Evolutionary conservation across 768 basidiomycete species (phyloP).

Genomic region (Suillus variegatus): DNA sequence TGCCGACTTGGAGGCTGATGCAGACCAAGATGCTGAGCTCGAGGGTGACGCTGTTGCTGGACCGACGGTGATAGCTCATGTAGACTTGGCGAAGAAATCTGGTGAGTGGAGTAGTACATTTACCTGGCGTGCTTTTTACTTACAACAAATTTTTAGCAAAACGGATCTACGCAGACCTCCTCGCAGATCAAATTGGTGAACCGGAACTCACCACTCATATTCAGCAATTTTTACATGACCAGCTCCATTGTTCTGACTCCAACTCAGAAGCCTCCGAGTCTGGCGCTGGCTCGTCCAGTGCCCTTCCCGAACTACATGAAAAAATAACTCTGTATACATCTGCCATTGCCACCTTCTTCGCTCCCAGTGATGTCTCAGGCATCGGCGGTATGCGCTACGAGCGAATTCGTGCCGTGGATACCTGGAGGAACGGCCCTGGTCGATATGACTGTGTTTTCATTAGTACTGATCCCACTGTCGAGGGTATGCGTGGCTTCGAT

Average conservation of each 20-base stretch:
- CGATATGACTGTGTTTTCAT: slow-evolving; percentile 34
- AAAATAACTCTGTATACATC: slow-evolving; percentile 2
- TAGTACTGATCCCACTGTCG: slow-evolving; percentile 12
- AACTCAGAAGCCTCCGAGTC: background rate
- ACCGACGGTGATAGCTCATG: slow-evolving; percentile 11
- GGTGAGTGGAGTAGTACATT: too few species aligned
- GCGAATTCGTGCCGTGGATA: slow-evolving; percentile 22
- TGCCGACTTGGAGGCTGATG: too few species aligned
- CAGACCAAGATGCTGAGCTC: too few species aligned
- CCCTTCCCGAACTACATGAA: slow-evolving; percentile 14
- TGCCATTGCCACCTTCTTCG: slow-evolving; percentile 10
- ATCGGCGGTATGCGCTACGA: slow-evolving; percentile 28
- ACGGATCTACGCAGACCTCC: background rate
- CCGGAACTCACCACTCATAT: background rate
- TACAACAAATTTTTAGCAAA: too few species aligned
- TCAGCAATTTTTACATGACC: slow-evolving; percentile 7
- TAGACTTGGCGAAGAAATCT: slow-evolving; percentile 12
- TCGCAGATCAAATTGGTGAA: background rate
- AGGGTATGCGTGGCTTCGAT: slow-evolving; percentile 21
- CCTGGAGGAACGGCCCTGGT: slow-evolving; percentile 28
- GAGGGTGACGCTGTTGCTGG: slow-evolving; percentile 1
- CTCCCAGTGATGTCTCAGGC: slow-evolving; percentile 11
- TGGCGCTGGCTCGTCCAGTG: too few species aligned
- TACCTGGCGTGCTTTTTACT: too few species aligned
- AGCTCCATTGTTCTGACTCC: slow-evolving; percentile 8